Percentiles rank a stretch among this genome's conserved stretches.
phyloP scores from a whole-genome alignment of 192 early-diverging fungal species.

The Backusella tarrabulga region DNA sequence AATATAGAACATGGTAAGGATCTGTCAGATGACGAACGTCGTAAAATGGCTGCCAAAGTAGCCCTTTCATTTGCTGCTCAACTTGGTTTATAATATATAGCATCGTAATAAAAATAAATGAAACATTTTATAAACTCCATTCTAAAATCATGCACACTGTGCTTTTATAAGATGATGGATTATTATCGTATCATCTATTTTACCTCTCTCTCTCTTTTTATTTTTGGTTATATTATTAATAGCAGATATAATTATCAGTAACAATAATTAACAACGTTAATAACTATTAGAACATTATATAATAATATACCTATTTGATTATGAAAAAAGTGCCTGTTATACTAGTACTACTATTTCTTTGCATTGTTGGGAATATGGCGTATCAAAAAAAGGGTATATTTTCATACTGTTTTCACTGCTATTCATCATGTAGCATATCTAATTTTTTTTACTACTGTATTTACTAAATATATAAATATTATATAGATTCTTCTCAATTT shows the following conservation, averaged over 20 bases:
- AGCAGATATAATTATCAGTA: not conserved
- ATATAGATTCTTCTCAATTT: not conserved
- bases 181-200: not conserved
- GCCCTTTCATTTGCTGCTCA: slow-evolving; percentile 54
- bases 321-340: not conserved
- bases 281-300: not conserved
- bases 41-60: slow-evolving; percentile 53
- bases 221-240: not conserved
- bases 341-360: not conserved
- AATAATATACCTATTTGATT: not conserved
- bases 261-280: not conserved
- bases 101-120: not conserved
- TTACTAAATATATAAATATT: not conserved
- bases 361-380: not conserved
- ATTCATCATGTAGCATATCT: not conserved
- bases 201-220: not conserved
- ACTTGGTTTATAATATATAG: slow-evolving; percentile 19
- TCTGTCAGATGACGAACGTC: slow-evolving; percentile 53
- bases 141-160: not conserved
- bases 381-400: not conserved
- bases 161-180: not conserved
- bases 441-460: not conserved
- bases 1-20: slow-evolving; percentile 46
- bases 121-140: slow-evolving; percentile 4
- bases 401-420: not conserved